Conservation (phyloP, 306 rosid species). For the Acacia acuminata region DNA sequence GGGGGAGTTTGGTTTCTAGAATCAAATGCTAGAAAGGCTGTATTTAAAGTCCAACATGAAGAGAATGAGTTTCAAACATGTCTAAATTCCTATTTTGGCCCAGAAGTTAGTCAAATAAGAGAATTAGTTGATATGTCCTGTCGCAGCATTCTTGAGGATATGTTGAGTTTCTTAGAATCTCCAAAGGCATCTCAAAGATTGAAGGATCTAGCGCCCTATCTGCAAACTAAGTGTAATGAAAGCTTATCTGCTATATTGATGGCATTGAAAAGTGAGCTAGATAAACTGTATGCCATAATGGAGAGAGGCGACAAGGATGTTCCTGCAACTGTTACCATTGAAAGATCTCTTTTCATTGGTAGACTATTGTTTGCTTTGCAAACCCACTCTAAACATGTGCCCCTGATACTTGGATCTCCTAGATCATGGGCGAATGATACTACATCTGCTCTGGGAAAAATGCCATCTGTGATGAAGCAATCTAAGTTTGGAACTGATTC, state of each 20-base stretch:
- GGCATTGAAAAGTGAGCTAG: constrained; percentile 66
- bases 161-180: constrained; percentile 86
- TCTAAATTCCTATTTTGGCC: constrained; percentile 86
- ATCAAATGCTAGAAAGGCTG: constrained; percentile 58
- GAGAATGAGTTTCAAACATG: constrained; percentile 68
- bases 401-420: constrained; percentile 85
- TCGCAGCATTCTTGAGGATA: constrained; percentile 75
- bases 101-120: constrained; percentile 77
- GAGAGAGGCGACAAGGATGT: constrained; percentile 50
- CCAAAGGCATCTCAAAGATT: constrained; percentile 87
- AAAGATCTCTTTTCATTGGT: constrained; percentile 89
- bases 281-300: constrained; percentile 52
- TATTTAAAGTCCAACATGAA: constrained; percentile 54
- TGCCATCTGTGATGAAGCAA: constrained; percentile 63
- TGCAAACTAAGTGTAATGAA: constrained; percentile 79
- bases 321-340: constrained; percentile 56
- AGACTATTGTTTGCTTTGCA: constrained; percentile 89
- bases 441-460: constrained; percentile 56
- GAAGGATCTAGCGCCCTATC: constrained; percentile 69
- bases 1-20: constrained; percentile 95
- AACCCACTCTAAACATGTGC: constrained; percentile 83
- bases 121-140: constrained; percentile 81
- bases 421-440: constrained; percentile 75
- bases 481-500: constrained; percentile 63
- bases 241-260: constrained; percentile 63